Conservation (phyloP, 208 protist genomes). For the Leishmania martiniquensis region DNA sequence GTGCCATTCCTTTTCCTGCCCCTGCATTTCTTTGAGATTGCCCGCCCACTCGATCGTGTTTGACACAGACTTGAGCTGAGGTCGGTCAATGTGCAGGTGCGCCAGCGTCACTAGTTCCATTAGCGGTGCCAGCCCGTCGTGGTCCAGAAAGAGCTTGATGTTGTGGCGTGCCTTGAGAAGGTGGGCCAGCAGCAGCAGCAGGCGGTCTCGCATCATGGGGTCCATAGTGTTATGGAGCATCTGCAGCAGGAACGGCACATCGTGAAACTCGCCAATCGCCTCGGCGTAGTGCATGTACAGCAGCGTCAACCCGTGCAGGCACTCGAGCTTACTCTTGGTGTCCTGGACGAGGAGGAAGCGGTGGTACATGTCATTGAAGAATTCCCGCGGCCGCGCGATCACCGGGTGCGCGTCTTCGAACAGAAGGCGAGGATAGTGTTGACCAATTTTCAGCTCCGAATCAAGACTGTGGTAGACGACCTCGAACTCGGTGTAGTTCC, state of each 20-base stretch:
- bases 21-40: conserved; percentile 58
- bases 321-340: conserved; percentile 65
- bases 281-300: conserved; percentile 89
- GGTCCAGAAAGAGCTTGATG: conserved; percentile 93
- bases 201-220: conserved; percentile 83
- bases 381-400: conserved; percentile 82
- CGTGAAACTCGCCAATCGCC: conserved; percentile 84
- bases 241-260: conserved; percentile 82
- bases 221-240: conserved; percentile 79
- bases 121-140: conserved; percentile 77
- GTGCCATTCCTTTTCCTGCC: conserved; percentile 92
- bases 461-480: conserved; percentile 89
- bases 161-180: conserved; percentile 80
- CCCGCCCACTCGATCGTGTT: conserved; percentile 84
- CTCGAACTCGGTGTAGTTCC: conserved; percentile 96
- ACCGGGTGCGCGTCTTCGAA: conserved; percentile 79
- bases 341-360: conserved; percentile 90
- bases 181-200: conserved; percentile 84
- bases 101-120: conserved; percentile 92
- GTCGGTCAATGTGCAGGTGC: conserved; percentile 93
- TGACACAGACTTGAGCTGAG: conserved; percentile 65
- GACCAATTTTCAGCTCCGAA: conserved; percentile 88
- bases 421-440: conserved; percentile 90
- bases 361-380: conserved; percentile 95
- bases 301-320: conserved; percentile 90